Base-by-base conservation (phyloP, 257 asterid genomes). In the Marsdenia floribunda region DNA sequence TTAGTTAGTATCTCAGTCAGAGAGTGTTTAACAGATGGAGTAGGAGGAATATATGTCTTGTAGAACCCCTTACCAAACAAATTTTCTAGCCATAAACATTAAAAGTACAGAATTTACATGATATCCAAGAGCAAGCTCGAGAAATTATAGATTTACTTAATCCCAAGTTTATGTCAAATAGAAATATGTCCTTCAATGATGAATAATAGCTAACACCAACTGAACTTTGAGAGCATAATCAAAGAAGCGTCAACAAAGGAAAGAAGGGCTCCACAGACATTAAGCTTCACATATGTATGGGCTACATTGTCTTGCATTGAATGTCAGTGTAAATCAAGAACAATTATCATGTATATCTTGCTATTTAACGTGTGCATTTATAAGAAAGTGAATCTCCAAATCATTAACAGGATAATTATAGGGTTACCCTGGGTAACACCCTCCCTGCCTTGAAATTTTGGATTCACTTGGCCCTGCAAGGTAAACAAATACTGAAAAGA, bases 321-420 rank as follows among this genome's bases (percentile, higher is more conserved):
- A 61, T 19, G 14, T 60, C 29, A 49, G 66, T 71, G 12, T 47
- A 74, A 15, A 73, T 40, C 35, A 26, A 73, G n/a, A 73, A 44
- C 2, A 26, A 52, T 40, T 24, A 64, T 38, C 21, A 37, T 46
- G 21, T 8, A 22, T 14, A 24, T 47, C 40, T 49, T n/a, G 24
- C 11, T n/a, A 74, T 22, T 21, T 47, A 29, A 24, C 21, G 22
- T 6, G 29, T 46, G 11, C 15, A 29, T 54, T 24, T 16, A 12
- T 26, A 69, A 44, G 66, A 59, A 22, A 6, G 15, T 57, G 3
- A 3, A 57, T 57, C 12, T 57, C 3, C 15, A 57, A 57, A 22
- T 22, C 63, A 22, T 3, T 21, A 57, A 21, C 33, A 57, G 63
- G 33, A 57, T n/a, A 3, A 33, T 14, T 13, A 24, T 26, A 21